A percentile compares a stretch with the other conserved stretches of the same genome.
These are phyloP conservation scores for Gnomoniopsis sp. DNA, from an alignment of 2,329 filamentous ascomycete species.

Conservation along the genomic window DNA sequence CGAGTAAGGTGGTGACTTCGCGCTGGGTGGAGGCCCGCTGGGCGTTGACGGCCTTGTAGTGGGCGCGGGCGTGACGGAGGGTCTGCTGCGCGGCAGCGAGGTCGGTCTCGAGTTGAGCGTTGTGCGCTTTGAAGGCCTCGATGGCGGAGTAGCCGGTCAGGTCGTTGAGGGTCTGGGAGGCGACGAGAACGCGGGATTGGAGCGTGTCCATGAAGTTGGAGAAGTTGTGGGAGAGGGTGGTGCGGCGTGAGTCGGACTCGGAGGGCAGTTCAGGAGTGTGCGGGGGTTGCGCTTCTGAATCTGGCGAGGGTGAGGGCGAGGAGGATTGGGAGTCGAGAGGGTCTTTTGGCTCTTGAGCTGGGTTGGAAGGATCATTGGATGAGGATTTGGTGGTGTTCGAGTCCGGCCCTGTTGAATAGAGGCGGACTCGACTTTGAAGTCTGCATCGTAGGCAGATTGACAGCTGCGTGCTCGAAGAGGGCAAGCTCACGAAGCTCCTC, in stretches of 20 bases:
- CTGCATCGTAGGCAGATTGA: constrained; percentile 28
- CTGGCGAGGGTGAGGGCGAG: constrained; percentile 6
- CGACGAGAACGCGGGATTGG: constrained; percentile 78
- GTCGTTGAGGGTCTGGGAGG: constrained; percentile 86
- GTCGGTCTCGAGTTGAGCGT: constrained; percentile 61
- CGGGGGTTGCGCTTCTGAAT: neutral
- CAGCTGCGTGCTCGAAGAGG: neutral
- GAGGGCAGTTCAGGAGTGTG: constrained; percentile 39
- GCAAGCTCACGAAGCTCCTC: constrained; percentile 5
- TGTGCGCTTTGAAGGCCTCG: constrained; percentile 77
- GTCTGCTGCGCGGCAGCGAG: constrained; percentile 58
- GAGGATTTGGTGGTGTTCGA: constrained; percentile 20
- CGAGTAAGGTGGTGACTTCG: constrained; percentile 90
- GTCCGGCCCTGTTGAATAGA: constrained; percentile 26
- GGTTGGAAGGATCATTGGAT: neutral
- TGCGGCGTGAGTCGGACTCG: constrained; percentile 40
- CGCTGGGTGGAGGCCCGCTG: constrained; percentile 86
- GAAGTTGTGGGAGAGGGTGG: constrained; percentile 47
- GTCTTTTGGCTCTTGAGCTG: neutral
- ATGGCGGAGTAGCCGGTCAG: constrained; percentile 93
- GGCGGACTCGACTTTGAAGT: constrained; percentile 22
- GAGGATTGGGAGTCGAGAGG: neutral
- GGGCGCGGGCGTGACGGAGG: constrained; percentile 68
- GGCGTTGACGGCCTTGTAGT: constrained; percentile 79
- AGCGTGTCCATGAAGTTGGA: constrained; percentile 81